Conservation (phyloP, 2,329 filamentous ascomycete genomes). For the Talaromyces pinophilus region DNA sequence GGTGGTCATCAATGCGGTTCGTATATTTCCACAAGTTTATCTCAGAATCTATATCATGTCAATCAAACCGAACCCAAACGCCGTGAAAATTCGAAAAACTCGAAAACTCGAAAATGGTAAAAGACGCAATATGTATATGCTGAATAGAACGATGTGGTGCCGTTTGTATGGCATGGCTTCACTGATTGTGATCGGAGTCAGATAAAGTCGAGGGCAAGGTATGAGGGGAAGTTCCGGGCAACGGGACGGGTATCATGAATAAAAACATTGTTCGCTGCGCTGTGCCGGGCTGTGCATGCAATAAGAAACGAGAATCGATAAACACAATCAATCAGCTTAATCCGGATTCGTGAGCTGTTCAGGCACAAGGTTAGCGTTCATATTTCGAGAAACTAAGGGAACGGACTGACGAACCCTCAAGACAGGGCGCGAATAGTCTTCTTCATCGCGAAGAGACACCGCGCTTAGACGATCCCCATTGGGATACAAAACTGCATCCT, state of each 20-base stretch:
- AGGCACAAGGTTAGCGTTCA: slow-evolving; percentile 3
- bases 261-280: slow-evolving; percentile 20
- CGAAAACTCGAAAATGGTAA: neutral
- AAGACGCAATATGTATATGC: slow-evolving; percentile 14
- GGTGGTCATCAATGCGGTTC: slow-evolving; percentile 4
- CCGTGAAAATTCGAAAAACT: neutral
- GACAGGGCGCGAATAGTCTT: slow-evolving; percentile 51
- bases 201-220: neutral
- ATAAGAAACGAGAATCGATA: slow-evolving; percentile 18
- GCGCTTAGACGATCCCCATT: slow-evolving; percentile 46
- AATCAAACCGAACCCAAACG: neutral
- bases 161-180: neutral
- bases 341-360: slow-evolving; percentile 25
- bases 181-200: neutral
- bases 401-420: slow-evolving; percentile 39
- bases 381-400: neutral
- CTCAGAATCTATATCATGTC: slow-evolving; percentile 12
- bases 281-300: slow-evolving; percentile 21
- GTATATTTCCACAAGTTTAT: slow-evolving; percentile 9
- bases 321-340: slow-evolving; percentile 7
- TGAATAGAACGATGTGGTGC: slow-evolving; percentile 4
- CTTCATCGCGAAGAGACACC: slow-evolving; percentile 50
- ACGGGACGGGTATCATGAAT: slow-evolving; percentile 22
- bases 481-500: slow-evolving; percentile 43
- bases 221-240: neutral